Evolutionary conservation across 2,329 filamentous ascomycete species (phyloP), one percentile per base, ranked within the genome.

Genomic region (Gaeumannomyces tritici): DNA sequence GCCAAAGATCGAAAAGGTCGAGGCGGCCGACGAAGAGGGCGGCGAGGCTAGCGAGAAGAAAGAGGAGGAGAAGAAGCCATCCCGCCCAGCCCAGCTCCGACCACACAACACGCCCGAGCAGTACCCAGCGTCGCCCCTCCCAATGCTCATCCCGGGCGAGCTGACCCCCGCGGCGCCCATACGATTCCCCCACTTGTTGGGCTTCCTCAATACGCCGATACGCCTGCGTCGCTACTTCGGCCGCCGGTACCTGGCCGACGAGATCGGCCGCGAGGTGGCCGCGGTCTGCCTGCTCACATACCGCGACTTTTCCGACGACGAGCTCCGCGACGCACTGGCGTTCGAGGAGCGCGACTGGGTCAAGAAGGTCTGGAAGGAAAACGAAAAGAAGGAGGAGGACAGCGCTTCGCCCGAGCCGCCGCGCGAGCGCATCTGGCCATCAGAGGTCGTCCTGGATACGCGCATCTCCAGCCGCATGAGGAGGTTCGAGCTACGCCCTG

Each of bases 221-320:
- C 88, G 95, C 64, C 81, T 98, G 64, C 89, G 89, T 71, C 89
- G 95, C 66, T 99, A 93, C 81, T 80, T 99, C 64, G 96, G 89
- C 73, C 88, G 89, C 65, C 89, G 95, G 62, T 77, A 84, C 65
- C 81, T 96, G n/a, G 93, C 93, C 66, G 93, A 99, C 71, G 82
- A 88, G 57, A 87, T 97, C 64, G 95, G 95, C 61, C 88, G 90
- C 55, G 87, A 97, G 66, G 91, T 96, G 24, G 93, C 93, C 0
- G 89, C 91, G 47, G 87, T 89, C 47, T 93, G 96, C 64, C 84
- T 97, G 51, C 85, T 80, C 62, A 75, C 79, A 7, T 73, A 79
- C 60, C 79, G 83, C 60, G 80, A 82, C 64, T 85, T 75, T 75
- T 72, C 65, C 27, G 69, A 75, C 33, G 74, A 76, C 60, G 90